Conservation (phyloP, 2,329 filamentous ascomycete genomes). For the Ceratocystiopsis brevicomis region DNA sequence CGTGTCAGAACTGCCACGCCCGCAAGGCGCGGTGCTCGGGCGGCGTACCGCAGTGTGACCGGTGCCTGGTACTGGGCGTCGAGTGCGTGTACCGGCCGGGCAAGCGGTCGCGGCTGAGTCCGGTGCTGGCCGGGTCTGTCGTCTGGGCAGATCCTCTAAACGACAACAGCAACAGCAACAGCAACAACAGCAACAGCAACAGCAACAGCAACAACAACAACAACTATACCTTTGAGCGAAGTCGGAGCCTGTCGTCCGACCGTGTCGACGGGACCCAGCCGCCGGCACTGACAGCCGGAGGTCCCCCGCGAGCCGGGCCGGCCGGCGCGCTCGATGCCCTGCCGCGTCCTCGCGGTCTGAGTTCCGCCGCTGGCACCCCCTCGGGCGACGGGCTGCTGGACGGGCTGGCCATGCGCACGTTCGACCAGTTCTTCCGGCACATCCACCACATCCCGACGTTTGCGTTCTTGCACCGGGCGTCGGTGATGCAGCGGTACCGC, state of each 20-base stretch:
- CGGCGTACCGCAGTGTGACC: constrained; percentile 34
- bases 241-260: constrained; percentile 12
- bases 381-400: constrained; percentile 24
- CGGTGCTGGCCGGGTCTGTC: constrained; percentile 1
- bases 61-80: constrained; percentile 31
- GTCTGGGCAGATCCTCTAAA: not conserved
- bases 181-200: not conserved
- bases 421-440: constrained; percentile 38
- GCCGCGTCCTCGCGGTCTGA: no score
- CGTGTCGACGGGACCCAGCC: constrained; percentile 1
- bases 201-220: constrained; percentile 10
- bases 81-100: constrained; percentile 35
- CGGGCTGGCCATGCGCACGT: constrained; percentile 30
- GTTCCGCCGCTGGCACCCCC: not conserved
- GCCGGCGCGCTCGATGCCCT: no score
- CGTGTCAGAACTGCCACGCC: constrained; percentile 38
- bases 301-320: no score
- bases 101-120: constrained; percentile 18
- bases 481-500: constrained; percentile 39
- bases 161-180: not conserved
- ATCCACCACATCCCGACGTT: constrained; percentile 40
- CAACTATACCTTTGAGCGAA: constrained; percentile 12
- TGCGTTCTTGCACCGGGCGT: constrained; percentile 39
- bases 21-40: constrained; percentile 40
- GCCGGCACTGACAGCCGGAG: no score